These are phyloP conservation scores for Crinitomyces ghanaensis DNA, from an alignment of 805 yeast genomes.

Conservation along the genomic window DNA sequence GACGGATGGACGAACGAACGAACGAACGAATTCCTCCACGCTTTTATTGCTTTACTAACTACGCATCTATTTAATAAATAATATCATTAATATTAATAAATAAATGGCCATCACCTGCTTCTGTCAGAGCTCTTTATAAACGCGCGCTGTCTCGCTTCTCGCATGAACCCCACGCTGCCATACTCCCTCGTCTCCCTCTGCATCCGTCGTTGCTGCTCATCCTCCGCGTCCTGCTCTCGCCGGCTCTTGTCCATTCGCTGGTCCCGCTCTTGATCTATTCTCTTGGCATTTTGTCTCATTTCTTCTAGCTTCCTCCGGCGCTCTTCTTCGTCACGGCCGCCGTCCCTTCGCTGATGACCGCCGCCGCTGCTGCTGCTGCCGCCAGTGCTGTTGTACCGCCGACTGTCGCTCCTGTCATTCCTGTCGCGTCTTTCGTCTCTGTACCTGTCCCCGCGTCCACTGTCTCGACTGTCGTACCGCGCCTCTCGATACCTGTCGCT, in stretches of 20 bases:
- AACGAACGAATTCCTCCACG: too few species aligned
- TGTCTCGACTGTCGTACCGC: conserved; percentile 3
- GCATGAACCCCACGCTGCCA: too few species aligned
- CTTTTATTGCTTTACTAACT: too few species aligned
- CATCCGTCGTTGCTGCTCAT: conserved; percentile 2
- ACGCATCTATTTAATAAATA: too few species aligned
- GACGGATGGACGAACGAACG: too few species aligned
- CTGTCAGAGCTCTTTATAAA: too few species aligned
- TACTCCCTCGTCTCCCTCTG: conserved; percentile 4
- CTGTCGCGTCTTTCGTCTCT: conserved; percentile 1
- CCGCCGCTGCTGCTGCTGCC: background rate
- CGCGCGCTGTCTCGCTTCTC: too few species aligned
- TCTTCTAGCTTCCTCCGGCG: conserved; percentile 9
- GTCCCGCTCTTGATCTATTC: conserved; percentile 7
- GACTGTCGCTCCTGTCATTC: conserved; percentile 2
- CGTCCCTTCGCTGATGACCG: background rate
- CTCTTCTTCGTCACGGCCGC: conserved; percentile 4
- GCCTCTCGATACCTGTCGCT: conserved; percentile 5
- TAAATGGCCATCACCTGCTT: too few species aligned
- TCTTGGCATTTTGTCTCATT: conserved; percentile 15
- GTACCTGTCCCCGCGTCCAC: background rate
- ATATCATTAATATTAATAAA: too few species aligned
- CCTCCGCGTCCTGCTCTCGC: conserved; percentile 4
- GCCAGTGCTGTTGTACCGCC: background rate
- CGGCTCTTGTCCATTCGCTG: conserved; percentile 10